Evolutionary conservation across 2,329 filamentous ascomycete species (phyloP).

Genomic region (Xylaria multiplex): DNA sequence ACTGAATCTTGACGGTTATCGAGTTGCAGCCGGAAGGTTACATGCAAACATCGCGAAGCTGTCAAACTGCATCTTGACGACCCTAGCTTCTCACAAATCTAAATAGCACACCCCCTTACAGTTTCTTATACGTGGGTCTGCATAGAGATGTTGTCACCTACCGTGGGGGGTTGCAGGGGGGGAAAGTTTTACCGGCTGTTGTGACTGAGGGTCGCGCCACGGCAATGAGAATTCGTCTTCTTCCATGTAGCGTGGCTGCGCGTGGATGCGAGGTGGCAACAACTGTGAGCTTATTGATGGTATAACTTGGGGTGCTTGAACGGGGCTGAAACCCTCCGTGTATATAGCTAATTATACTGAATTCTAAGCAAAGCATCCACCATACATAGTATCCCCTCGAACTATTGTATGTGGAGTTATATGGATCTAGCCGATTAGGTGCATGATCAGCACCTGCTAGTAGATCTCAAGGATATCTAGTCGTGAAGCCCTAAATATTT

Average conservation of each 20-base stretch:
- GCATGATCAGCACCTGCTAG: not conserved
- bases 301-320: not conserved
- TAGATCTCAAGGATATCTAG: not conserved
- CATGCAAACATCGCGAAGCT: conserved; percentile 27
- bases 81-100: conserved; percentile 1
- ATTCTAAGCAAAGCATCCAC: not conserved
- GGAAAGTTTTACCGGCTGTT: not conserved
- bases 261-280: not conserved
- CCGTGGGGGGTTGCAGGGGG: conserved; percentile 11
- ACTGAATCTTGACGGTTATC: conserved; percentile 23
- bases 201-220: not conserved
- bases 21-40: conserved; percentile 31
- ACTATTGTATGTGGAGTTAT: not conserved
- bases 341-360: conserved; percentile 1
- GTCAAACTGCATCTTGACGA: conserved; percentile 21
- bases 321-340: not conserved
- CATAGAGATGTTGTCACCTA: not conserved
- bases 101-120: conserved; percentile 17
- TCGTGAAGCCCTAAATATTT: not conserved
- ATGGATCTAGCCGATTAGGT: not conserved
- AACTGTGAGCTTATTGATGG: not conserved
- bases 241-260: not conserved
- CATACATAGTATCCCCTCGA: not conserved
- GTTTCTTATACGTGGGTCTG: conserved; percentile 1
- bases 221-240: not conserved